Evolutionary conservation across 257 asterid genomes (phyloP), one percentile per base, ranked within the genome.

Genomic region (Fraxinus pennsylvanica): DNA sequence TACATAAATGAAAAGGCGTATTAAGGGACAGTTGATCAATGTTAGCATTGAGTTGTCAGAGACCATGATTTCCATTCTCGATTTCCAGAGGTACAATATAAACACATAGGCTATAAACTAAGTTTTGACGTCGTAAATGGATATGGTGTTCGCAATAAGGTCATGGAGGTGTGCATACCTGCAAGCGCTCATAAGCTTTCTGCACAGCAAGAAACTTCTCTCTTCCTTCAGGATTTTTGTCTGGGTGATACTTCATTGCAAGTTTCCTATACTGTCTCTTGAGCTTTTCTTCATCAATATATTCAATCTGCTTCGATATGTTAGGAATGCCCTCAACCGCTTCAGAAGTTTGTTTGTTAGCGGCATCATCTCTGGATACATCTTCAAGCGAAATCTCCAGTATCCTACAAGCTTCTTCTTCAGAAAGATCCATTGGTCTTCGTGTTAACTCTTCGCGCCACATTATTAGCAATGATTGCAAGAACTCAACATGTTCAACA

Each of bases 371-470:
- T 82, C 94, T 91, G 76, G 94, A 84, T 79, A 96, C 97, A 79
- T 96, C 99, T 69, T 96, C 97, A 79, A 92, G 83, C 68, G 98
- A 89, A 67, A 96, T 93, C 87, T 96, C 99, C 81, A 96, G 85
- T 85, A 92, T 90, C 86, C 88, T 93, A 85, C 98, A 93, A 72
- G 99, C 99, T 88, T 90, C 97, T 88, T 90, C 98, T 90, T 96
- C 99, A 74, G 99, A 96, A 80, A 96, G 97, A 87, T 96, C 98
- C 99, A 96, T 96, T 35, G 98, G 99, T 81, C 94, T 96, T 82
- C 99, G 92, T 33, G 97, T 93, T 85, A 96, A 85, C 89, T 96
- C 98, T 84, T 95, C 98, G 14, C 98, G 91, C 99, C 99, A 96
- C 99, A 93, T 92, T 71, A 89, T 96, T 80, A 96, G 86, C 89